Percentiles rank a stretch among this genome's conserved stretches.
Evolutionary conservation across 331 rosid genomes (phyloP).

Genomic region (Malus hybrid): DNA sequence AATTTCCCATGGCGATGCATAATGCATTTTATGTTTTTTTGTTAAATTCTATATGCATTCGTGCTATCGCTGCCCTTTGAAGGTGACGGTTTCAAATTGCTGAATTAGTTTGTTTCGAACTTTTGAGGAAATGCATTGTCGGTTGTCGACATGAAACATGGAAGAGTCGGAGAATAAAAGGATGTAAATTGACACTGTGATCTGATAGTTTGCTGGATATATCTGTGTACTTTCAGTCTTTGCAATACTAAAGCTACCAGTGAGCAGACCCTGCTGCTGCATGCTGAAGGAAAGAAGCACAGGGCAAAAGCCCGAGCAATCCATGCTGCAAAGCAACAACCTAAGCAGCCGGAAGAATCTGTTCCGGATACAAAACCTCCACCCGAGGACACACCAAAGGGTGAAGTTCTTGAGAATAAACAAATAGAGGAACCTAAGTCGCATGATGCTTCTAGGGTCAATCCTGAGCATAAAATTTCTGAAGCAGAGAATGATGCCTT

Average conservation of each 20-base stretch:
- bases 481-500: conserved; percentile 30
- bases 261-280: conserved; percentile 67
- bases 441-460: conserved; percentile 17
- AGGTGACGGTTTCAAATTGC: neutral
- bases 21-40: neutral
- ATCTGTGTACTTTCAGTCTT: conserved; percentile 26
- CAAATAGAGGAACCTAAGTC: conserved; percentile 20
- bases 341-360: conserved; percentile 31
- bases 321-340: conserved; percentile 54
- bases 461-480: conserved; percentile 9
- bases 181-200: neutral
- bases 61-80: neutral
- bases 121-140: neutral
- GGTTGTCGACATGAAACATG: neutral
- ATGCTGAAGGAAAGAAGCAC: conserved; percentile 98
- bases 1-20: neutral
- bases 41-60: neutral
- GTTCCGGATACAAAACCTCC: conserved; percentile 28
- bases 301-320: conserved; percentile 71
- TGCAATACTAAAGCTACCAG: conserved; percentile 51
- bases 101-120: neutral
- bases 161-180: conserved; percentile 1
- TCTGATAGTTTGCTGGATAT: neutral
- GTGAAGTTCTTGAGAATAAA: conserved; percentile 17
- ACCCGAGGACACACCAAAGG: conserved; percentile 28